Evolutionary conservation across 139 green algal genomes (phyloP).

Genomic region (Coelastrella sp.): DNA sequence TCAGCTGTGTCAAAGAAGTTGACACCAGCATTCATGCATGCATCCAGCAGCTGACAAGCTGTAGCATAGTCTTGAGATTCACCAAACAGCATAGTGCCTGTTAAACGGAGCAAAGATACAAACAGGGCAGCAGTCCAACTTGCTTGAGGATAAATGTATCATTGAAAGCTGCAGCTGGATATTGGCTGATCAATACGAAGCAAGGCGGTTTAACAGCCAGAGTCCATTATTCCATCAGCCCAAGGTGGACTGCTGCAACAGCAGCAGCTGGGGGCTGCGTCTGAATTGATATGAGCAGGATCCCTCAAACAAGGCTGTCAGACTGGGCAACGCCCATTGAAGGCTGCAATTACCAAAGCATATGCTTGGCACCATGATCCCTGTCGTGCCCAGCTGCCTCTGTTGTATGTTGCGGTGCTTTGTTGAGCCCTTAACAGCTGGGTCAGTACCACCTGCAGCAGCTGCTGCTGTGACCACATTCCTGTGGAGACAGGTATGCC

Average conservation of each 20-base stretch:
- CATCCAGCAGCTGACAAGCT: slow-evolving; percentile 65
- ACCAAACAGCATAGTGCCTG: slow-evolving; percentile 95
- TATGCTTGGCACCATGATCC: slow-evolving; percentile 56
- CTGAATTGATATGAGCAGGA: not conserved
- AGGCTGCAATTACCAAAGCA: slow-evolving; percentile 63
- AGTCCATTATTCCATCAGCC: no score
- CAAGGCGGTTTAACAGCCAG: no score
- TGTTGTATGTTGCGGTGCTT: not conserved
- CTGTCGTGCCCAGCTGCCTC: slow-evolving; percentile 49
- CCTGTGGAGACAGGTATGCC: no score
- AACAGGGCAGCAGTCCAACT: not conserved
- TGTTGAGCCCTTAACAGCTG: not conserved
- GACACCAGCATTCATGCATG: slow-evolving; percentile 76
- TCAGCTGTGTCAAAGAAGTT: slow-evolving; percentile 94
- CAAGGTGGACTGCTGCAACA: no score
- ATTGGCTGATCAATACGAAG: not conserved
- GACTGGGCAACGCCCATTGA: not conserved
- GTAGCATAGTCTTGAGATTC: slow-evolving; percentile 63
- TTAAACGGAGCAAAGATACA: not conserved
- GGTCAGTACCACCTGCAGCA: not conserved
- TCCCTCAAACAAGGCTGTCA: not conserved
- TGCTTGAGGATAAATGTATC: not conserved
- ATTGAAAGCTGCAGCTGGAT: not conserved
- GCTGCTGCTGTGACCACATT: not conserved
- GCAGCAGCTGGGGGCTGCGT: not conserved